Evolutionary conservation across 768 basidiomycete species (phyloP), one percentile per base, ranked within the genome.

Genomic region (Dioszegia aurantiaca): DNA sequence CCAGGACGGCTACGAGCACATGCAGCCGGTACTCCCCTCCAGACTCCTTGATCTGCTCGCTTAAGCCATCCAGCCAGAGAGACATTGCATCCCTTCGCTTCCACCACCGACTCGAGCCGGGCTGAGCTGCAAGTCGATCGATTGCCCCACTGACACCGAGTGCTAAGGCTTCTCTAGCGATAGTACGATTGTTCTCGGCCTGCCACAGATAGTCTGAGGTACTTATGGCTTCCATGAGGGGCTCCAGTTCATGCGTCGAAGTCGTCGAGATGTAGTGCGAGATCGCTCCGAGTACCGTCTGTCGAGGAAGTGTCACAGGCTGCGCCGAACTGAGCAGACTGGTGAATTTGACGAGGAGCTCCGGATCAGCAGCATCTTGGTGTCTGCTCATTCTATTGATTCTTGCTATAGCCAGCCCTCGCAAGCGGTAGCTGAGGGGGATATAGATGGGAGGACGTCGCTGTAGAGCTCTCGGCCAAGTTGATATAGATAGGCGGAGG

Each of bases 211-310:
- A 31, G 5, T 36, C 9, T 14, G 69, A 67, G 23, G 47, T 17
- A 1, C 55, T 16, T 2, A 70, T 10, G 14, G 59, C 42, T 1
- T 16, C 9, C 30, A 68, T 26, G 11, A 68, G 58, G 0, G 36
- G 48, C 3, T 12, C 4, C 1, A 68, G 47, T 26, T 61, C 26
- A 4, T 37, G 24, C 1, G 28, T 5, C 9, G 62, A 51, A 4
- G 63, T 41, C 26, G 53, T 56, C 2, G 62, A 54, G 17, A 71
- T 58, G 61, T 58, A 71, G 44, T 71, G 69, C 0, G 64, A 66
- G 58, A 71, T 64, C 0, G 67, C 69, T 6, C 69, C 69, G 31
- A 54, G 45, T 4, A 68, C 31, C 1, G 67, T 68, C 19, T 60
- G 31, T 6, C 37, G 36, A 8, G 69, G 64, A 4, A 71, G 53